Percentiles rank a stretch among this genome's conserved stretches.
Evolutionary conservation across 1,284 basidiomycete species (phyloP).

Genomic region (Irpex sp.): DNA sequence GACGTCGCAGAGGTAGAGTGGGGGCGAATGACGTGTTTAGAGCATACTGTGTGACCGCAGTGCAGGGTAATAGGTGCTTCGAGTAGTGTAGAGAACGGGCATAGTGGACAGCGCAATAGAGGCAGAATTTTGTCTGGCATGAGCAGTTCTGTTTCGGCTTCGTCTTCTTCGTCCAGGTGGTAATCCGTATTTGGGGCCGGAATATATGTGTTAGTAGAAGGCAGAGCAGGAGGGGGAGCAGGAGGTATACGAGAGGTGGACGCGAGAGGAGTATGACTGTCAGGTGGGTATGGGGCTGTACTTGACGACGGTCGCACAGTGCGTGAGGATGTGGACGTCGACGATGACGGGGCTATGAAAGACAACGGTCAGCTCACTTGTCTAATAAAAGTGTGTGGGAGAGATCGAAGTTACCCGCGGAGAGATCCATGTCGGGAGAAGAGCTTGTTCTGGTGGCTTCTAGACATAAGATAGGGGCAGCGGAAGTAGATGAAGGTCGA

Average conservation of each 20-base stretch:
- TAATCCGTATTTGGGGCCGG: not conserved
- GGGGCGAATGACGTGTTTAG: constrained; percentile 23
- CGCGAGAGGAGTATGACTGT: no score
- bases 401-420: not conserved
- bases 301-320: not conserved
- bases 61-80: constrained; percentile 28
- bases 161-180: not conserved
- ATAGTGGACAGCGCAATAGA: constrained; percentile 28
- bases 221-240: not conserved
- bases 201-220: not conserved
- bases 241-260: not conserved
- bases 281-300: not conserved
- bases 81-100: constrained; percentile 19
- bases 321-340: not conserved
- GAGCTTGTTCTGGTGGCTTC: no score
- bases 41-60: constrained; percentile 32
- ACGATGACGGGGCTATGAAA: not conserved
- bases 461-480: not conserved
- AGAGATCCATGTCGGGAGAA: not conserved
- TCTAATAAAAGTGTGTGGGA: not conserved
- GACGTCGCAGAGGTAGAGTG: constrained; percentile 6
- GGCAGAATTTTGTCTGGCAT: constrained; percentile 19
- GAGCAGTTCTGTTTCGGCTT: not conserved
- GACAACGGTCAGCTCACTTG: not conserved
- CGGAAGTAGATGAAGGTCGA: not conserved